Evolutionary conservation across 2,329 filamentous ascomycete genomes (phyloP).

Genomic region (Plectosphaerella cucumerina): DNA sequence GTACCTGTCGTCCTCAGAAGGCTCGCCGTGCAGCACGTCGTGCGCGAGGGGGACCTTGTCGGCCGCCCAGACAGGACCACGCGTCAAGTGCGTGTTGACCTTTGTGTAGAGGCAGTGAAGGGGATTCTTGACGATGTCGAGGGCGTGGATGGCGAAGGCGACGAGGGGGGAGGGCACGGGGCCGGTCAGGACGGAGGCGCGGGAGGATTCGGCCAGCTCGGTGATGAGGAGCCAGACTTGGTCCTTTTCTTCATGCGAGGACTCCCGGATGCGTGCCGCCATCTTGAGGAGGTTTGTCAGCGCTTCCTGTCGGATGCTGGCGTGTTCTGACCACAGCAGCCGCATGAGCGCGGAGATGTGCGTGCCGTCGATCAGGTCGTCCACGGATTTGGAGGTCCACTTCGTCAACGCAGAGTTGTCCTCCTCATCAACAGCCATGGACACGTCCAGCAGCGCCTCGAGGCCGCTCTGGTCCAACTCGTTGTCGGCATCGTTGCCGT

Average conservation of each 20-base stretch:
- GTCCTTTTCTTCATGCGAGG: slow-evolving; percentile 69
- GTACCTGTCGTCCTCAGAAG: slow-evolving; percentile 68
- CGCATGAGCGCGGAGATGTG: slow-evolving; percentile 66
- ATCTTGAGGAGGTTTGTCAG: slow-evolving; percentile 65
- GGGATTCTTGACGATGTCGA: slow-evolving; percentile 70
- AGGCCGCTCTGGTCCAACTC: slow-evolving; percentile 38
- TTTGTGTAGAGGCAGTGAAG: slow-evolving; percentile 82
- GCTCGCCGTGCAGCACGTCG: slow-evolving; percentile 58
- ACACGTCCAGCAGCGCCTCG: slow-evolving; percentile 45
- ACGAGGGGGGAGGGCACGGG: slow-evolving; percentile 70
- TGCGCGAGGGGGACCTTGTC: slow-evolving; percentile 69
- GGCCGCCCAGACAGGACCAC: slow-evolving; percentile 70
- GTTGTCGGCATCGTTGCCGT: not conserved
- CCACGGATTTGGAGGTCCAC: slow-evolving; percentile 74
- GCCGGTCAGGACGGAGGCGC: slow-evolving; percentile 43
- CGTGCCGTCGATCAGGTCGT: slow-evolving; percentile 76
- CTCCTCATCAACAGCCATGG: slow-evolving; percentile 36
- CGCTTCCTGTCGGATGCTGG: slow-evolving; percentile 75
- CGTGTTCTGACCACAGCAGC: slow-evolving; percentile 71
- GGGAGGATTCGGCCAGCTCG: slow-evolving; percentile 74
- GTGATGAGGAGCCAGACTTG: slow-evolving; percentile 76
- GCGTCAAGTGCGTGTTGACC: slow-evolving; percentile 78
- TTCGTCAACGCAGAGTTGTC: slow-evolving; percentile 51
- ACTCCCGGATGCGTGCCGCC: slow-evolving; percentile 59
- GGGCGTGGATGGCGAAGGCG: slow-evolving; percentile 68